Conservation (phyloP, 2,329 filamentous ascomycete genomes). For the Lecanosticta acicola region DNA sequence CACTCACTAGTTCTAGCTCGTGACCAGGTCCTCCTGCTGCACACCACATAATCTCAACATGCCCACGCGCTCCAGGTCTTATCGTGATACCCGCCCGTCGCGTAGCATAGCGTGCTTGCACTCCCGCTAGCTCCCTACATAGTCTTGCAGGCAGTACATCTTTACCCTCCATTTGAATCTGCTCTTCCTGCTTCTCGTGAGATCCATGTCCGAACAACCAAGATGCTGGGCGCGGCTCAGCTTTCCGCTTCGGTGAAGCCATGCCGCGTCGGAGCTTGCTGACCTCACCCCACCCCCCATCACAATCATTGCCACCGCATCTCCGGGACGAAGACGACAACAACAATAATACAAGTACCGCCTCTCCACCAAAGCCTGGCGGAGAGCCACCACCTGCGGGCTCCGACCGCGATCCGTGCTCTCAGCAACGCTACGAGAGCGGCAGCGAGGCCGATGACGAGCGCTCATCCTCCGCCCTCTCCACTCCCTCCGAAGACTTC, state of each 20-base stretch:
- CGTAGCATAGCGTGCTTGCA: neutral
- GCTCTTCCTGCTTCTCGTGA: neutral
- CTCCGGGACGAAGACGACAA: too few relatives aligned
- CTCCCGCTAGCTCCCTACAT: neutral
- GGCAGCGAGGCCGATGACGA: conserved; percentile 42
- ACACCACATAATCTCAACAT: conserved; percentile 1
- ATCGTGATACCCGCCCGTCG: conserved; percentile 2
- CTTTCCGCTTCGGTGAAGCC: neutral
- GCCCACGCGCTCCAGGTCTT: conserved; percentile 2
- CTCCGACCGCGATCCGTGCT: conserved; percentile 9
- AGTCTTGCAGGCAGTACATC: neutral
- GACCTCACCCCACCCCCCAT: neutral
- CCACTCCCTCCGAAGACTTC: conserved; percentile 3
- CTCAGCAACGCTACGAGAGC: neutral
- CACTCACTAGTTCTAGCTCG: neutral
- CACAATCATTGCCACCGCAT: neutral
- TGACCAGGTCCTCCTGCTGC: neutral
- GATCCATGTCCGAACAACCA: neutral
- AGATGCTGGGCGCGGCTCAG: neutral
- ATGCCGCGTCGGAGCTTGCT: neutral
- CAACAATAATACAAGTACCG: conserved; percentile 1
- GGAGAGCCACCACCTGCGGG: conserved; percentile 1
- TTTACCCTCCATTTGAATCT: neutral
- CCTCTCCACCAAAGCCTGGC: neutral
- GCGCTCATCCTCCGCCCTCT: conserved; percentile 21